Percentiles rank a stretch among this genome's conserved stretches.
Conservation (phyloP, 1,139 yeast genomes). For the Hansenula lynferdii region DNA sequence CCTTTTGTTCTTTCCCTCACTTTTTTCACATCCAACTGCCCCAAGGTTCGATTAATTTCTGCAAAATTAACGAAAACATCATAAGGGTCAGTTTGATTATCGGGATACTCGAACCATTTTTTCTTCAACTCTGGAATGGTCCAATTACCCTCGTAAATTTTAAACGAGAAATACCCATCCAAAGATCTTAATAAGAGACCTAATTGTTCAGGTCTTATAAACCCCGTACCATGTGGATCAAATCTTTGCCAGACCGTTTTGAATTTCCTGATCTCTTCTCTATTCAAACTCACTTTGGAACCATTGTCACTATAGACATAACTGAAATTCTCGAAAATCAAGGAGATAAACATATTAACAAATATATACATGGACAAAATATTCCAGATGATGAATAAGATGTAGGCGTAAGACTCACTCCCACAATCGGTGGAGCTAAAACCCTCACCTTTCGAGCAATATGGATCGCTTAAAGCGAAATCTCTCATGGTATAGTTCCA, state of each 20-base stretch:
- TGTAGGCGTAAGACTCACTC: conserved; percentile 62
- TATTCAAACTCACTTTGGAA: conserved; percentile 49
- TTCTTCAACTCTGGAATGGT: conserved; percentile 44
- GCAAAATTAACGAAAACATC: conserved; percentile 45
- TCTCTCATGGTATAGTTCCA: conserved; percentile 92
- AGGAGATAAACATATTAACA: conserved; percentile 87
- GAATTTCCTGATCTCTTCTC: conserved; percentile 73
- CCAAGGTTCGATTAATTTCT: conserved; percentile 40
- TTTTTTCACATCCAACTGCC: conserved; percentile 46
- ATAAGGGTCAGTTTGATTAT: conserved; percentile 49
- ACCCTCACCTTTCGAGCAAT: conserved; percentile 43
- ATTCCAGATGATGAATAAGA: conserved; percentile 85
- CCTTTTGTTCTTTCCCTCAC: conserved; percentile 47
- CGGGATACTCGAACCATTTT: conserved; percentile 42
- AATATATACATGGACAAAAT: conserved; percentile 90
- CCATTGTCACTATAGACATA: conserved; percentile 61
- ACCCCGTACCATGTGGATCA: conserved; percentile 82
- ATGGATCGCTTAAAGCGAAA: conserved; percentile 59
- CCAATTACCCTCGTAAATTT: conserved; percentile 53
- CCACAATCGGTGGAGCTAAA: conserved; percentile 76
- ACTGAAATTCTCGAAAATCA: conserved; percentile 87
- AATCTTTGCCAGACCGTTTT: conserved; percentile 69
- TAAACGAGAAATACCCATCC: conserved; percentile 73
- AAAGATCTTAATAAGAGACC: conserved; percentile 56
- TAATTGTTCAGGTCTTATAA: conserved; percentile 50